These are phyloP conservation scores for Clonostachys rhizophaga DNA, from an alignment of 2,329 filamentous ascomycete species.

Conservation along the genomic window DNA sequence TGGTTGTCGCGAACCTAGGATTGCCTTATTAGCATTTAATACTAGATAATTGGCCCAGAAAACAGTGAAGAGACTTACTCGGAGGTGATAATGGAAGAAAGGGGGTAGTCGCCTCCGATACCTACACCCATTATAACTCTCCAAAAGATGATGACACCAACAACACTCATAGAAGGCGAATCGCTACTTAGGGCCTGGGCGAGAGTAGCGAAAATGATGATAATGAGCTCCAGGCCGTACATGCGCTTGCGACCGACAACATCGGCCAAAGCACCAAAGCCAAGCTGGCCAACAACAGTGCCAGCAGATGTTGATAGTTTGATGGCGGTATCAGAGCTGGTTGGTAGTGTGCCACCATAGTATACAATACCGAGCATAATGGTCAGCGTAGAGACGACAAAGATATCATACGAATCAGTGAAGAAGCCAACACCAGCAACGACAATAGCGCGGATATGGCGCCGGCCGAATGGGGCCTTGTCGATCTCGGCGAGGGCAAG, in stretches of 20 bases:
- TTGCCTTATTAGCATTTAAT: constrained; percentile 83
- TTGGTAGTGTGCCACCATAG: constrained; percentile 60
- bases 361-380: constrained; percentile 78
- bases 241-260: constrained; percentile 80
- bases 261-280: constrained; percentile 79
- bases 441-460: constrained; percentile 71
- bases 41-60: constrained; percentile 62
- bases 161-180: constrained; percentile 65
- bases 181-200: constrained; percentile 70
- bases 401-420: constrained; percentile 82
- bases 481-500: constrained; percentile 79
- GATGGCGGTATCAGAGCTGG: constrained; percentile 71
- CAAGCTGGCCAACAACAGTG: constrained; percentile 75
- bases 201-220: constrained; percentile 81
- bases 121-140: constrained; percentile 78
- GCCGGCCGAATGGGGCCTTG: constrained; percentile 79
- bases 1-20: constrained; percentile 80
- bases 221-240: constrained; percentile 78
- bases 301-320: constrained; percentile 86
- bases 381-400: constrained; percentile 69
- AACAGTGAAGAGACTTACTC: constrained; percentile 43
- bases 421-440: constrained; percentile 87
- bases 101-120: constrained; percentile 79
- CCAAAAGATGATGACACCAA: constrained; percentile 74
- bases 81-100: constrained; percentile 79